Conservation (phyloP, 305 asterid genomes). For the Ajuga reptans region DNA sequence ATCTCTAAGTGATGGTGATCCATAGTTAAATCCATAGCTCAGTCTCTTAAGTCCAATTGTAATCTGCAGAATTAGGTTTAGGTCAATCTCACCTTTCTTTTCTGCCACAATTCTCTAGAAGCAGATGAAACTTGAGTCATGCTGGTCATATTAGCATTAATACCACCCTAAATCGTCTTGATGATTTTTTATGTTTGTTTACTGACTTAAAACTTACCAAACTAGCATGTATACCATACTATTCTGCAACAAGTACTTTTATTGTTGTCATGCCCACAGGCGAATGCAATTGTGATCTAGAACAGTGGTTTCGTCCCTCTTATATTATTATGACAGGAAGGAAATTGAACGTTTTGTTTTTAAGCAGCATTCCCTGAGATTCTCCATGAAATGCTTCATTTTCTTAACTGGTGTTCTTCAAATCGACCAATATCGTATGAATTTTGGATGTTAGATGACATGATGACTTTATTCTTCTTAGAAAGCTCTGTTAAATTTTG, state of each 20-base stretch:
- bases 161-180: neutral
- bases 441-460: neutral
- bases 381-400: neutral
- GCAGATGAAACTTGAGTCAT: neutral
- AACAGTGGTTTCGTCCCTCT: neutral
- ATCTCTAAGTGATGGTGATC: neutral
- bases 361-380: neutral
- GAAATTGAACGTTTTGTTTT: neutral
- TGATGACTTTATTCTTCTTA: neutral
- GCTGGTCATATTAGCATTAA: neutral
- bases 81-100: neutral
- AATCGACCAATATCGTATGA: neutral
- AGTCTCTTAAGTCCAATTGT: neutral
- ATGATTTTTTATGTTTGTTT: neutral
- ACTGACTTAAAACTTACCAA: neutral
- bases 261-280: neutral
- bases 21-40: neutral
- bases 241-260: neutral
- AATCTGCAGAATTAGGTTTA: neutral
- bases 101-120: neutral
- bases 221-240: too few species aligned
- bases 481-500: neutral
- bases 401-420: neutral
- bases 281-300: neutral
- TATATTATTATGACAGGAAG: neutral